phyloP scores from a whole-genome alignment of 2,329 filamentous ascomycete genomes.

The Trichoderma polysporum region DNA sequence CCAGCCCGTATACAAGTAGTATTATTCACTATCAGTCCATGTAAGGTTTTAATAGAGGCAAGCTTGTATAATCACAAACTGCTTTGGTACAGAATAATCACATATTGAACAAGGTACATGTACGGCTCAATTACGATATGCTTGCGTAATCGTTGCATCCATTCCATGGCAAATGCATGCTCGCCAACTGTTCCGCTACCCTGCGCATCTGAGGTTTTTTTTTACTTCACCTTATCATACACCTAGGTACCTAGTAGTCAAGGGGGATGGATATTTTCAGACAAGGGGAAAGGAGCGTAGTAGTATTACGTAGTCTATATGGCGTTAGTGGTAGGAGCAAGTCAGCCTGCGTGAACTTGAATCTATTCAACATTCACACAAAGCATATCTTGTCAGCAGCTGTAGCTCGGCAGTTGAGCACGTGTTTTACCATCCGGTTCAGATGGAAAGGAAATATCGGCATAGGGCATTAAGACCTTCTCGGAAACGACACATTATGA shows the following conservation, averaged over 20 bases:
- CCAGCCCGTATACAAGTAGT: neutral
- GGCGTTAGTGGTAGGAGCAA: too few species aligned
- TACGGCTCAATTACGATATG: too few species aligned
- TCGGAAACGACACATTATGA: neutral
- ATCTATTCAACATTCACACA: neutral
- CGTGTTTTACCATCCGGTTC: neutral
- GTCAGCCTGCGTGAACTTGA: neutral
- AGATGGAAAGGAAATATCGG: neutral
- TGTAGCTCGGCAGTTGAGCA: conserved; percentile 1
- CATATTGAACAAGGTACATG: neutral
- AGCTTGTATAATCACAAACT: neutral
- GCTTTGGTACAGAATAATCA: neutral
- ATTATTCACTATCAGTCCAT: too few species aligned
- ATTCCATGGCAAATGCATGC: neutral
- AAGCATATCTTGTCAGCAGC: neutral
- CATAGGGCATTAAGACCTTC: neutral
- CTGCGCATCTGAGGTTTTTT: neutral
- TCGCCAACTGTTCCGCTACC: neutral
- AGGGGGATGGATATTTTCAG: neutral
- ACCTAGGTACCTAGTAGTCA: neutral
- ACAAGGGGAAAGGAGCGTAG: neutral
- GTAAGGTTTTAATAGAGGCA: neutral
- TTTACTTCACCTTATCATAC: neutral
- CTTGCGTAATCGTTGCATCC: neutral
- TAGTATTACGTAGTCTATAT: too few species aligned